These are phyloP conservation scores for Aspergillus olivimuriae DNA, from an alignment of 495 filamentous ascomycete species.

Conservation along the genomic window DNA sequence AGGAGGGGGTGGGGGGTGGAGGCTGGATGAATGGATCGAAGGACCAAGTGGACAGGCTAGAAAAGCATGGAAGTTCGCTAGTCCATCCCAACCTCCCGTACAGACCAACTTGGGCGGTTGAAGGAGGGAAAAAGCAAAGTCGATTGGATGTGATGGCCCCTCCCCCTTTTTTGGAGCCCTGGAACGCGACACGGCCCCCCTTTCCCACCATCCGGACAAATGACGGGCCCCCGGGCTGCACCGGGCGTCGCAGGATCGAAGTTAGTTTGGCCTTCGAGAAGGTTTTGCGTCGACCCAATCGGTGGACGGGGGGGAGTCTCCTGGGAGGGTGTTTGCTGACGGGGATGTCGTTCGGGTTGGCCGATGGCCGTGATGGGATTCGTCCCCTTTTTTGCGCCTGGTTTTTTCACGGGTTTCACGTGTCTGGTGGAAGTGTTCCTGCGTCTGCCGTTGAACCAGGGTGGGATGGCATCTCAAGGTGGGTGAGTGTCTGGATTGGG, in stretches of 20 bases:
- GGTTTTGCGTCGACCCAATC: conserved; percentile 9
- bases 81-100: too few relatives aligned
- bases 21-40: neutral
- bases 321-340: conserved; percentile 4
- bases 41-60: neutral
- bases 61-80: neutral
- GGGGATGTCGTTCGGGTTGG: too few relatives aligned
- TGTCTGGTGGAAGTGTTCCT: too few relatives aligned
- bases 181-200: conserved; percentile 14
- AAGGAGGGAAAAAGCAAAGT: neutral
- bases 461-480: too few relatives aligned
- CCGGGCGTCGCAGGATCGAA: conserved; percentile 9
- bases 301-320: conserved; percentile 3
- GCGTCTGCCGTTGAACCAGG: too few relatives aligned
- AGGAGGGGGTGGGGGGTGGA: neutral
- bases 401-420: too few relatives aligned
- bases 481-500: too few relatives aligned
- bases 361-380: too few relatives aligned
- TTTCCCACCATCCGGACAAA: conserved; percentile 9
- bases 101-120: too few relatives aligned
- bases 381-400: too few relatives aligned
- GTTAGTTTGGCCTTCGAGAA: conserved; percentile 6
- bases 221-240: conserved; percentile 4
- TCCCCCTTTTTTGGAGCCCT: conserved; percentile 19
- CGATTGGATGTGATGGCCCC: conserved; percentile 3